Evolutionary conservation across 192 early-diverging fungal genomes (phyloP).

Genomic region (Podila minutissima): DNA sequence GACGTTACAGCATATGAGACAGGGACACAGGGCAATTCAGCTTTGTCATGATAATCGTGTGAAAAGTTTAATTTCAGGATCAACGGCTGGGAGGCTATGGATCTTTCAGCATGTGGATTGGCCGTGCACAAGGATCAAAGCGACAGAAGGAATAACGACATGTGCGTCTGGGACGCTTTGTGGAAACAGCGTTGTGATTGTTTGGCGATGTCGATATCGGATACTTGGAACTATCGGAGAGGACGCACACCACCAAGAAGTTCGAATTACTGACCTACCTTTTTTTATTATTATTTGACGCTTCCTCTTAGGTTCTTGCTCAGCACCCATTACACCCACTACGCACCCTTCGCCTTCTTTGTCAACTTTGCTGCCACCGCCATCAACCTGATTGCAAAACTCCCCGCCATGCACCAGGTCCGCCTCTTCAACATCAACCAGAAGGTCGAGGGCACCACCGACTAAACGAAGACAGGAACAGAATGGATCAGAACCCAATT

Average conservation of each 20-base stretch:
- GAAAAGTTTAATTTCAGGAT: too few species aligned
- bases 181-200: background rate
- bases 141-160: too few species aligned
- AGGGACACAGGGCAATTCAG: too few species aligned
- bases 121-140: too few species aligned
- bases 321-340: conserved; percentile 96
- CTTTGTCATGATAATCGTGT: too few species aligned
- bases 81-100: too few species aligned
- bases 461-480: background rate
- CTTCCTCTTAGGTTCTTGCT: conserved; percentile 79
- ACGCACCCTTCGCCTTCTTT: conserved; percentile 89
- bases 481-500: background rate
- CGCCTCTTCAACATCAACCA: conserved; percentile 95
- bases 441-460: conserved; percentile 36
- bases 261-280: background rate
- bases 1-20: too few species aligned
- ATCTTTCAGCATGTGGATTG: too few species aligned
- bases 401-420: conserved; percentile 89
- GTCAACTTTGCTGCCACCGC: conserved; percentile 89
- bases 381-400: conserved; percentile 90
- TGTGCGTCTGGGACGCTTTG: background rate
- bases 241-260: background rate
- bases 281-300: too few species aligned
- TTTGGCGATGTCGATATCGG: background rate
- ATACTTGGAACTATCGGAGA: too few species aligned